Percentiles rank a stretch among this genome's conserved stretches.
These are phyloP conservation scores for Arabidopsis lyrata DNA, from an alignment of 441 rosid genomes.

Conservation along the genomic window DNA sequence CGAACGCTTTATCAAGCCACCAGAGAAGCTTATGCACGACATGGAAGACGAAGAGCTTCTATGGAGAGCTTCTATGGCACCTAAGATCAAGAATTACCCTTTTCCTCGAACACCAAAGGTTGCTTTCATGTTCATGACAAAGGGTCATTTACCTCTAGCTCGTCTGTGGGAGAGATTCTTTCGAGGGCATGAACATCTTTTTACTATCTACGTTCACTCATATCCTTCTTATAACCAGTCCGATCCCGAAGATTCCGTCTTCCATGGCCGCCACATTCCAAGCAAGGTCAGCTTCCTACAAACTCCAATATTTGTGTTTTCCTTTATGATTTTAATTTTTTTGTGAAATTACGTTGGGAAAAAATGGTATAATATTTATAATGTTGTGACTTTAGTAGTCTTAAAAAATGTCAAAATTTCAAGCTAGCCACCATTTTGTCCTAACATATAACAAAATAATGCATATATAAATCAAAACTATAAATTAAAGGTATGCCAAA, in stretches of 20 bases:
- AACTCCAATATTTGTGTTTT: neutral
- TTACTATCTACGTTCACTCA: constrained; percentile 75
- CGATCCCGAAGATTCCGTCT: constrained; percentile 60
- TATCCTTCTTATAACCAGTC: constrained; percentile 64
- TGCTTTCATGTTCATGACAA: constrained; percentile 87
- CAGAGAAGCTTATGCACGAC: constrained; percentile 54
- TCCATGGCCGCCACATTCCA: constrained; percentile 78
- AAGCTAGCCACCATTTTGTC: neutral
- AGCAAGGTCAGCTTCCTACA: constrained; percentile 69
- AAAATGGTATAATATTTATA: neutral
- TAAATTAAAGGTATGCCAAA: constrained; percentile 7
- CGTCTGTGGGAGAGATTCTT: constrained; percentile 89
- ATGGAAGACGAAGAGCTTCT: constrained; percentile 82
- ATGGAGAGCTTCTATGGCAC: constrained; percentile 85
- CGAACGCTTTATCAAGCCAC: constrained; percentile 54
- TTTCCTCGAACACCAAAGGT: constrained; percentile 68
- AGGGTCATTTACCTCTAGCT: constrained; percentile 76
- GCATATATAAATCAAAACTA: neutral
- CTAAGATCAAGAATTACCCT: constrained; percentile 55
- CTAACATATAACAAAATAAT: neutral
- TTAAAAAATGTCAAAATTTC: neutral
- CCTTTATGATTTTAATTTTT: neutral
- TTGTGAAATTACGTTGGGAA: neutral
- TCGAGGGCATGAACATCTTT: constrained; percentile 68
- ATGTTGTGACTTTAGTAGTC: neutral